Evolutionary conservation across 2,329 filamentous ascomycete species (phyloP), one percentile per base, ranked within the genome.

Genomic region (Fusarium piperis): DNA sequence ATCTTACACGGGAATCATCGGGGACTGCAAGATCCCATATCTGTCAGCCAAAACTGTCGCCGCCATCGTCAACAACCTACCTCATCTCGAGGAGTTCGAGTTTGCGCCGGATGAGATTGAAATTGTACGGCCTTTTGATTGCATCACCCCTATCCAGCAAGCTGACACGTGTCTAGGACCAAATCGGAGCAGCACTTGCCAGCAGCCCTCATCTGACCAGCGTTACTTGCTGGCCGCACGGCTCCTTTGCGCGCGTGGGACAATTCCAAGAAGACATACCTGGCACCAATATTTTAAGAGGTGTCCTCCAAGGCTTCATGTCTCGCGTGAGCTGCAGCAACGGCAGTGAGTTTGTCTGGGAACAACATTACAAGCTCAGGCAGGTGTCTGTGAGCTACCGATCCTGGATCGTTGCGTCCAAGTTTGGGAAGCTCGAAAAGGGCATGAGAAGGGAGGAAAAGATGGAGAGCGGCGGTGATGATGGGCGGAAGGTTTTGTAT

Each of bases 341-440:
- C 11, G 3, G 3, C 0, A 23, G 4, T 15, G 20, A 15, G 16
- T 65, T 64, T 18, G 16, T 55, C 6, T 74, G 73, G 73, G 73
- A 74, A 36, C 48, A 74, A 1, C 36, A 68, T 15, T 75, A 13
- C 8, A 68, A 57, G 6, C 55, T 73, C n/a, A 44, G 26, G 1
- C 56, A 6, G 2, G 44, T 75, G 3, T 48, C 16, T 11, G 16
- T 65, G 3, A 20, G 6, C 20, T 8, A 18, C 6, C 9, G 13
- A 3, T 5, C 23, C 13, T 75, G 59, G 64, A 59, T 72, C 10
- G 5, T 74, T 13, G 71, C 64, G 3, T 64, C 65, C 2, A 53
- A 60, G 5, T 35, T 72, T 3, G 62, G 55, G 12, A 68, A 65
- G 11, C 9, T 20, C 0, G 28, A 62, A 23, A 72, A 60, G 23